Conservation (phyloP, 345 rosid species). For the Rhizophora mangle region DNA sequence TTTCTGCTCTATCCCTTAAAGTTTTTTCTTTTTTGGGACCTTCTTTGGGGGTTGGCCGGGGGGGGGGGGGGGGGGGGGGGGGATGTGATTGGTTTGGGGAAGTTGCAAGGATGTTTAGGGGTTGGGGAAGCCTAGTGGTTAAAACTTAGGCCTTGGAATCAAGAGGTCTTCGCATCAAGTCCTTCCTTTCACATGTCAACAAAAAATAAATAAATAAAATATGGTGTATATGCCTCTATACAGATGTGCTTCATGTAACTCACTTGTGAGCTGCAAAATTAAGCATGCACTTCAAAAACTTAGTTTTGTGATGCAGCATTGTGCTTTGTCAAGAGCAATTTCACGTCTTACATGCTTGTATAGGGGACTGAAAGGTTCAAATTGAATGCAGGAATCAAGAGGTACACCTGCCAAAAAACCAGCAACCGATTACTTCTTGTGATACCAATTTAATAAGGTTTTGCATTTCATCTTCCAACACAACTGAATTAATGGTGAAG, state of each 20-base stretch:
- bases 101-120: background rate
- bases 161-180: too few species aligned
- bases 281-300: too few species aligned
- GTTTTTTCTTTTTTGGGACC: background rate
- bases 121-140: background rate
- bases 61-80: background rate
- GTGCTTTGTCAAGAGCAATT: too few species aligned
- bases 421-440: slow-evolving; percentile 94
- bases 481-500: slow-evolving; percentile 1
- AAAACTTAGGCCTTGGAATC: too few species aligned
- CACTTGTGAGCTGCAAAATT: too few species aligned
- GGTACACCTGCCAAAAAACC: slow-evolving; percentile 85
- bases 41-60: background rate
- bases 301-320: too few species aligned
- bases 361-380: slow-evolving; percentile 4
- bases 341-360: background rate
- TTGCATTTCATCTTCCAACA: slow-evolving; percentile 4
- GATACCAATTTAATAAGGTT: slow-evolving; percentile 17
- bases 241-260: too few species aligned
- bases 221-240: too few species aligned
- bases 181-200: too few species aligned
- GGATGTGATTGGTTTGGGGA: too few species aligned
- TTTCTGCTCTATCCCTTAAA: background rate
- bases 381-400: slow-evolving; percentile 72
- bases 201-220: too few species aligned